A percentile compares a stretch with the other conserved stretches of the same genome.
These are phyloP conservation scores for Clarireedia hainanense DNA, from an alignment of 2,329 filamentous ascomycete genomes.

Conservation along the genomic window DNA sequence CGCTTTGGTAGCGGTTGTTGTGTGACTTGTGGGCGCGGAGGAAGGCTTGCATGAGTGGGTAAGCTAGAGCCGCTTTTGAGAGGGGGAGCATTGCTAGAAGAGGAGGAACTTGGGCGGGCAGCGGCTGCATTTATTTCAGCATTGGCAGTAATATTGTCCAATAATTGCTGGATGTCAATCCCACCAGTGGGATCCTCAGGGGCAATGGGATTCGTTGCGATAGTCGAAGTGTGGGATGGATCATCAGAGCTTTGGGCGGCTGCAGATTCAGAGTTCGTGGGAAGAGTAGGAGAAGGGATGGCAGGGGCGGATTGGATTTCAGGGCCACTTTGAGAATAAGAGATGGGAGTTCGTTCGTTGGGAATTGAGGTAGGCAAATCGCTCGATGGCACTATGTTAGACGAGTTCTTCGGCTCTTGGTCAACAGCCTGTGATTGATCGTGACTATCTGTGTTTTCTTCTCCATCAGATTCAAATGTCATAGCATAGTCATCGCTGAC, in stretches of 20 bases:
- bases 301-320: conserved; percentile 17
- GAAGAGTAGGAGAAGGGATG: conserved; percentile 15
- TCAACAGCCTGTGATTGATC: conserved; percentile 27
- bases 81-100: conserved; percentile 19
- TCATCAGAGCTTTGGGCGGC: conserved; percentile 14
- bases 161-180: conserved; percentile 31
- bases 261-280: conserved; percentile 14
- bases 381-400: conserved; percentile 20
- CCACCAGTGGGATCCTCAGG: conserved; percentile 26
- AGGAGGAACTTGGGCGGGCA: conserved; percentile 16
- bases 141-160: conserved; percentile 32
- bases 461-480: conserved; percentile 31
- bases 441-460: conserved; percentile 28
- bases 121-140: conserved; percentile 27
- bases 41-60: conserved; percentile 29
- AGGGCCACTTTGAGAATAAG: conserved; percentile 14
- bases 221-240: conserved; percentile 10
- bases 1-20: conserved; percentile 16
- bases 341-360: conserved; percentile 14
- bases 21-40: conserved; percentile 29
- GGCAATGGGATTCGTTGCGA: conserved; percentile 14
- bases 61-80: conserved; percentile 21
- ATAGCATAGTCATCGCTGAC: conserved; percentile 31
- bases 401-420: conserved; percentile 20
- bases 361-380: conserved; percentile 12